Evolutionary conservation across 2,329 filamentous ascomycete species (phyloP), one percentile per base, ranked within the genome.

Genomic region (Leptographium lundbergii): DNA sequence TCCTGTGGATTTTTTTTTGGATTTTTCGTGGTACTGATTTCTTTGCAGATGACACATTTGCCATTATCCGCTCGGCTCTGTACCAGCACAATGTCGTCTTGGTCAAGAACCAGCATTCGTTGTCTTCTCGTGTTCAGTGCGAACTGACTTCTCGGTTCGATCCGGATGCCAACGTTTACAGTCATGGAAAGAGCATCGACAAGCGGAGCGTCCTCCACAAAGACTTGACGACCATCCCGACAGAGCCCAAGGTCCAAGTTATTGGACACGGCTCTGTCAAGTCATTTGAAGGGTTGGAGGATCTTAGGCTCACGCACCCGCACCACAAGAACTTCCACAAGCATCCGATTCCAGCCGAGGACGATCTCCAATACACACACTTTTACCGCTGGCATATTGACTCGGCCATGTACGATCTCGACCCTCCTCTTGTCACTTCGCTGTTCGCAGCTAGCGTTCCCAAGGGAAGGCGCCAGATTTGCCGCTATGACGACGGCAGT

Each of bases 321-420:
- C 87, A 91, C 66, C 88, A 91, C 57, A 48, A 32, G 6, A 55
- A 17, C 7, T 59, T 59, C 22, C 57, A 59, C 51, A 59, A 56
- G 32, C 10, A 50, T 24, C 57, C 57, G 9, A 29, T 89, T 61
- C 77, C 84, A 0, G 61, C 66, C 1, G 59, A 65, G 7, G 66
- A 68, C 2, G 69, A 74, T 3, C 75, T 75, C 59, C 62, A 69
- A 2, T 76, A 68, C 60, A 80, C 77, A 2, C 73, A 72, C 73
- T 84, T 89, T 71, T 90, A 88, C 71, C 76, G 87, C 58, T 90
- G 87, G 87, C 87, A 90, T 68, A 89, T 90, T 54, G 87, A 90
- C 65, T 87, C 87, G 3, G 87, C 87, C 1, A 73, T 90, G 13
- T 90, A 90, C 66, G 85, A 81, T n/a, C 77, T 89, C 4, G 81